Evolutionary conservation across 1,139 yeast species (phyloP).

Genomic region (Arxiozyma slooffiae): DNA sequence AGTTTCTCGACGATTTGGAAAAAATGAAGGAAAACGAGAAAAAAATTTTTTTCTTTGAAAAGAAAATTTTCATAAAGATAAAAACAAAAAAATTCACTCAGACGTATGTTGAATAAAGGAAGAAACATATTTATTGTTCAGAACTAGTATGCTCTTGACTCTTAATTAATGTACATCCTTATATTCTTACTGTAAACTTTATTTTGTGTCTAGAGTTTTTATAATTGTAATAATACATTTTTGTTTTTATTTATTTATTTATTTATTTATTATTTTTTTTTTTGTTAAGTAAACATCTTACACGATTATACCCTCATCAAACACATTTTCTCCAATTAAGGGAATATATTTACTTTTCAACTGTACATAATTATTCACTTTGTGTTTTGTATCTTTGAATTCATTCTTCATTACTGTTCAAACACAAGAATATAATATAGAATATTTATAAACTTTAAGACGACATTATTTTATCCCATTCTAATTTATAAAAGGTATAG

Average conservation of each 20-base stretch:
- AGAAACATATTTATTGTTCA: not conserved
- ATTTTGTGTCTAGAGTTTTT: too few relatives aligned
- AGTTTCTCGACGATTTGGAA: not conserved
- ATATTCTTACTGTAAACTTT: too few relatives aligned
- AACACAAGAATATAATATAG: not conserved
- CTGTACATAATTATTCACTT: not conserved
- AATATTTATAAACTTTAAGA: not conserved
- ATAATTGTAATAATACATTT: too few relatives aligned
- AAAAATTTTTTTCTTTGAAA: too few relatives aligned
- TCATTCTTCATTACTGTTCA: not conserved
- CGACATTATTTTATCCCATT: not conserved
- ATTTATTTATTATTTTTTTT: too few relatives aligned
- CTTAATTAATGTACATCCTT: too few relatives aligned
- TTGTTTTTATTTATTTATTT: too few relatives aligned
- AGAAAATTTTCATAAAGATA: too few relatives aligned
- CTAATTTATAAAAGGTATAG: not conserved
- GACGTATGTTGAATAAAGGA: not conserved
- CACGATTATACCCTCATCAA: not conserved
- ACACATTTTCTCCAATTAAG: not conserved
- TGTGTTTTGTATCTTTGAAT: too few relatives aligned
- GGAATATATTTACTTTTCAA: not conserved
- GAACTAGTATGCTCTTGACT: not conserved
- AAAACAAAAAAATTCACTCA: not conserved
- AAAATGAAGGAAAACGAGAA: not conserved
- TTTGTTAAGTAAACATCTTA: too few relatives aligned